These are phyloP conservation scores for Neofusicoccum kwambonambiense DNA, from an alignment of 2,329 filamentous ascomycete genomes.

Conservation along the genomic window DNA sequence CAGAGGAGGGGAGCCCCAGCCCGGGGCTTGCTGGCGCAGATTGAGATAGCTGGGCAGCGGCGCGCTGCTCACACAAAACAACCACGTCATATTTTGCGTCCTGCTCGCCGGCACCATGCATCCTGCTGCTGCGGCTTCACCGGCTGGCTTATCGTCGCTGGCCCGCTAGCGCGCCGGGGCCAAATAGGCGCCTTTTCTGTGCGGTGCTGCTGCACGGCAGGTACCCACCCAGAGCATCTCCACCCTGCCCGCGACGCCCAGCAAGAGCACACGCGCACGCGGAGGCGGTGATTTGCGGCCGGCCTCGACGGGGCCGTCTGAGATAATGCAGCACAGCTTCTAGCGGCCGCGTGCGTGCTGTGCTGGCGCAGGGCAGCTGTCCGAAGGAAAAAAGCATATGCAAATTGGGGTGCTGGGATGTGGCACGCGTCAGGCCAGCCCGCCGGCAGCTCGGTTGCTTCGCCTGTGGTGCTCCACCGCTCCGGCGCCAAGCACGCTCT, in stretches of 20 bases:
- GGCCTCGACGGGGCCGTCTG: not conserved
- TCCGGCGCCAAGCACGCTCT: not conserved
- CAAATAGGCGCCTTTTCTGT: not conserved
- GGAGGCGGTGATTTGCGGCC: not conserved
- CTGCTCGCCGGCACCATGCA: not conserved
- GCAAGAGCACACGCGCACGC: not conserved
- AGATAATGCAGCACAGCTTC: not conserved
- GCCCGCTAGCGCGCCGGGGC: not conserved
- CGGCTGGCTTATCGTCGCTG: not conserved
- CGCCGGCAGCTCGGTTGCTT: not conserved
- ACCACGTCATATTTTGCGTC: not conserved
- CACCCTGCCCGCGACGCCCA: not conserved
- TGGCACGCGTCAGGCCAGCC: not conserved
- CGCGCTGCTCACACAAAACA: not conserved
- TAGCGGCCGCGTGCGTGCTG: not conserved
- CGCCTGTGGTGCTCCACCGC: not conserved
- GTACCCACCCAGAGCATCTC: not conserved
- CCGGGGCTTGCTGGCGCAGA: not conserved
- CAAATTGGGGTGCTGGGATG: not conserved
- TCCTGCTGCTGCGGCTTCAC: slow-evolving; percentile 1
- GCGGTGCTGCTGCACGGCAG: not conserved
- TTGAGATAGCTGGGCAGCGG: not conserved
- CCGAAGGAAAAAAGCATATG: not conserved
- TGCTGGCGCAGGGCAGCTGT: not conserved
- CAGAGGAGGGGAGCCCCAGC: not conserved